Percentiles rank a stretch among this genome's conserved stretches.
phyloP scores from a whole-genome alignment of 108 stramenopile species.

The Epithemia pelagica region DNA sequence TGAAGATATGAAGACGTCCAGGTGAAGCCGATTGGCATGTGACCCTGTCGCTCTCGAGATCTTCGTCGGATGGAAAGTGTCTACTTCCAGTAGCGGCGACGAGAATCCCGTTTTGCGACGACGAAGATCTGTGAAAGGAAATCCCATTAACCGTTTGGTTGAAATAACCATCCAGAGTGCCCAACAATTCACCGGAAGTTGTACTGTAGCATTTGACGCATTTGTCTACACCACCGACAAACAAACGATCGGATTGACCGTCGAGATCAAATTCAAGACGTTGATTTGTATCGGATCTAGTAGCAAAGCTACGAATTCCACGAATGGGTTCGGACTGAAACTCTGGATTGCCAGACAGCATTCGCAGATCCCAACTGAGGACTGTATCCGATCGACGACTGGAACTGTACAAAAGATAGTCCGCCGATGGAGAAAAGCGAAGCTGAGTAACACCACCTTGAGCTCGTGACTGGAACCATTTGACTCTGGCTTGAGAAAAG shows the following conservation, averaged over 20 bases:
- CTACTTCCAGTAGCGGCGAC: constrained; percentile 60
- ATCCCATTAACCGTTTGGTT: constrained; percentile 67
- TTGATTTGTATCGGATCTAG: constrained; percentile 72
- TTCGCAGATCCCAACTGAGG: constrained; percentile 75
- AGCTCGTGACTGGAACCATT: constrained; percentile 71
- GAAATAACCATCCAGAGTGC: constrained; percentile 13
- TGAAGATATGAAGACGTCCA: constrained; percentile 1
- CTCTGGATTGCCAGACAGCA: constrained; percentile 32
- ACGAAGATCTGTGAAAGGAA: constrained; percentile 26
- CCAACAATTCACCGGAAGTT: constrained; percentile 1
- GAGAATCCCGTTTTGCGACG: constrained; percentile 20
- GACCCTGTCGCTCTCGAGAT: constrained; percentile 26
- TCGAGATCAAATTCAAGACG: constrained; percentile 61
- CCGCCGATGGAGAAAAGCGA: constrained; percentile 34
- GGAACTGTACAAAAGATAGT: constrained; percentile 51
- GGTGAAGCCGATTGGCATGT: not conserved
- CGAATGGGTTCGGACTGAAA: constrained; percentile 29
- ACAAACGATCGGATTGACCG: constrained; percentile 28
- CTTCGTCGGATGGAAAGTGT: constrained; percentile 35
- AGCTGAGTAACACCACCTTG: constrained; percentile 74
- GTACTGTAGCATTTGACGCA: constrained; percentile 50
- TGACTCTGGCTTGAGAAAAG: constrained; percentile 55
- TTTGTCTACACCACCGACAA: constrained; percentile 43
- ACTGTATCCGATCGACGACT: constrained; percentile 68
- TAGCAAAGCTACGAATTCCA: constrained; percentile 53